A percentile compares a stretch with the other conserved stretches of the same genome.
These are phyloP conservation scores for Rhododendron simsii DNA, from an alignment of 148 eudicot species.

Conservation along the genomic window DNA sequence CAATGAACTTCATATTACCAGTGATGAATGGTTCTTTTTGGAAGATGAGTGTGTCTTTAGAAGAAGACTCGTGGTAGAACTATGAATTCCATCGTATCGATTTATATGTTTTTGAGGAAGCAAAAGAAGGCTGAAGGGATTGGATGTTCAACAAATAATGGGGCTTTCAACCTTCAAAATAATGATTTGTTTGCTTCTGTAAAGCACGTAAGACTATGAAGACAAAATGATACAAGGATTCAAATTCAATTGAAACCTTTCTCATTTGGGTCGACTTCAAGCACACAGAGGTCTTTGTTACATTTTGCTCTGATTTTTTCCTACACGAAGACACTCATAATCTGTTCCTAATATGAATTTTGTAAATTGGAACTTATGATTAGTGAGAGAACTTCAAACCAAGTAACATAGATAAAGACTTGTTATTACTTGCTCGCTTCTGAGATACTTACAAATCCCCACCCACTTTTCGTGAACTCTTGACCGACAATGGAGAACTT, in stretches of 20 bases:
- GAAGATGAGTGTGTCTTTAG: background rate
- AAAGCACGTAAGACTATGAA: background rate
- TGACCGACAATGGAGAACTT: slow-evolving; percentile 57
- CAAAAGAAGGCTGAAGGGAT: slow-evolving; percentile 25
- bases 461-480: slow-evolving; percentile 72
- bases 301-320: background rate
- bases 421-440: background rate
- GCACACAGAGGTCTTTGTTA: background rate
- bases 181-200: background rate
- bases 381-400: background rate
- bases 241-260: background rate
- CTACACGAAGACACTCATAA: background rate
- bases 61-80: background rate
- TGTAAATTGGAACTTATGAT: background rate
- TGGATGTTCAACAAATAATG: slow-evolving; percentile 10
- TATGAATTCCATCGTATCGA: background rate
- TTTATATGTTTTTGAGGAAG: background rate
- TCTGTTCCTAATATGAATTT: background rate
- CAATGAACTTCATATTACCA: background rate
- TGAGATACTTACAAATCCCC: slow-evolving; percentile 87
- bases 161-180: slow-evolving; percentile 3
- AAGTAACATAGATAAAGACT: background rate
- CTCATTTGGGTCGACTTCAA: background rate
- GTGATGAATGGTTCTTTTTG: background rate
- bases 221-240: background rate